Conservation (phyloP, 805 yeast genomes). For the Starmerella scarabaei region DNA sequence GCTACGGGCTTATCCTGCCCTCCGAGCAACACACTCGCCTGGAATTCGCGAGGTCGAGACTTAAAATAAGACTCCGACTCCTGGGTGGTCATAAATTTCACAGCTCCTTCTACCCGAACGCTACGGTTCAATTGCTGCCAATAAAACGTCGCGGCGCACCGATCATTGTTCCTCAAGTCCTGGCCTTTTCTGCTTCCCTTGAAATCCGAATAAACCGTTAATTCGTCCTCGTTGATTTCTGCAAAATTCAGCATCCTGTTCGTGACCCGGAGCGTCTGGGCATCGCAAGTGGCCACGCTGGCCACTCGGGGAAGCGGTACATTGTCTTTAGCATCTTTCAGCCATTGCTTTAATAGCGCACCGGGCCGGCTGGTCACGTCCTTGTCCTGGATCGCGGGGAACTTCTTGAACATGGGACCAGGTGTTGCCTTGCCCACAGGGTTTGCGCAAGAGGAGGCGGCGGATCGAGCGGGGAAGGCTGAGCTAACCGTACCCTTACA, state of each 20-base stretch:
- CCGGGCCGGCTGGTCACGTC: conserved; percentile 45
- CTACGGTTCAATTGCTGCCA: conserved; percentile 88
- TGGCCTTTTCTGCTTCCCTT: conserved; percentile 62
- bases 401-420: not conserved
- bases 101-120: conserved; percentile 78
- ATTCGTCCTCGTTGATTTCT: conserved; percentile 58
- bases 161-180: conserved; percentile 57
- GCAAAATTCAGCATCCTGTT: conserved; percentile 73
- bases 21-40: conserved; percentile 91
- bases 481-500: too few species aligned
- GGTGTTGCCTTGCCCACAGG: too few species aligned
- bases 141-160: conserved; percentile 73
- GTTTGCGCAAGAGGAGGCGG: too few species aligned
- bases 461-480: too few species aligned
- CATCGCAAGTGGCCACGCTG: conserved; percentile 70
- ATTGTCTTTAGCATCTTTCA: conserved; percentile 49
- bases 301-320: conserved; percentile 67
- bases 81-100: conserved; percentile 57
- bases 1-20: conserved; percentile 59
- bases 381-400: conserved; percentile 31
- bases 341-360: conserved; percentile 71
- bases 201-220: conserved; percentile 84
- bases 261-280: conserved; percentile 80
- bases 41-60: conserved; percentile 81
- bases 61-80: conserved; percentile 64